Percentiles rank a stretch among this genome's conserved stretches.
Conservation (phyloP, 768 basidiomycete species). For the Cyclocybe aegerita region DNA sequence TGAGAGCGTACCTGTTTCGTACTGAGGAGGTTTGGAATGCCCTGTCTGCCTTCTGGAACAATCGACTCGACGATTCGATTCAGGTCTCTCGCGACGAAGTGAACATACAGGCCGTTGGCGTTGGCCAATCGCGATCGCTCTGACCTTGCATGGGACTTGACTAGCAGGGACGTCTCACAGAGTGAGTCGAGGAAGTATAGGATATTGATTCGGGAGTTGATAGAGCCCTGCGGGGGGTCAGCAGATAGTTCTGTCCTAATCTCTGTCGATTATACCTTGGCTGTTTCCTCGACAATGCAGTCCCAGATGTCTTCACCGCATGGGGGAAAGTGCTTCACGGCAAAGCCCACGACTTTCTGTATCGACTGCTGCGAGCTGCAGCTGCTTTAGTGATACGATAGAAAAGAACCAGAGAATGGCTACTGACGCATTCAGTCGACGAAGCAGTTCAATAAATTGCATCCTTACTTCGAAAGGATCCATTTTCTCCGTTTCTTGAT, state of each 20-base stretch:
- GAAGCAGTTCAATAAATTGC: conserved; percentile 34
- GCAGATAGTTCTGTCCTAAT: not conserved
- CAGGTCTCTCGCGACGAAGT: conserved; percentile 78
- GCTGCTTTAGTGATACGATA: conserved; percentile 19
- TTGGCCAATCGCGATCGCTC: conserved; percentile 33
- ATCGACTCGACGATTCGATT: conserved; percentile 76
- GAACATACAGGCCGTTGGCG: conserved; percentile 63
- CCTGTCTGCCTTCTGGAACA: conserved; percentile 87
- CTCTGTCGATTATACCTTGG: conserved; percentile 55
- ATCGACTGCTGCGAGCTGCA: conserved; percentile 82
- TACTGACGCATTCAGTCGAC: conserved; percentile 36
- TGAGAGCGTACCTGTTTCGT: conserved; percentile 69
- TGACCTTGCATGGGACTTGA: conserved; percentile 54
- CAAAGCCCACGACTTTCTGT: conserved; percentile 82
- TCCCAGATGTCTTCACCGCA: conserved; percentile 96
- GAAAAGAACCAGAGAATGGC: conserved; percentile 1
- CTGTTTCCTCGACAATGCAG: conserved; percentile 86
- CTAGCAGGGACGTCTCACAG: conserved; percentile 74
- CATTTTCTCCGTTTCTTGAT: conserved; percentile 17
- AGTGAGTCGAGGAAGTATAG: conserved; percentile 89
- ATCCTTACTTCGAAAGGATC: conserved; percentile 41
- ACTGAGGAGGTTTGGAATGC: conserved; percentile 83
- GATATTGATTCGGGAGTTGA: conserved; percentile 92
- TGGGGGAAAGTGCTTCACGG: conserved; percentile 78
- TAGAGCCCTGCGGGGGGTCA: conserved; percentile 57